Evolutionary conservation across 257 asterid species (phyloP).

Genomic region (Buddleja alternifolia): DNA sequence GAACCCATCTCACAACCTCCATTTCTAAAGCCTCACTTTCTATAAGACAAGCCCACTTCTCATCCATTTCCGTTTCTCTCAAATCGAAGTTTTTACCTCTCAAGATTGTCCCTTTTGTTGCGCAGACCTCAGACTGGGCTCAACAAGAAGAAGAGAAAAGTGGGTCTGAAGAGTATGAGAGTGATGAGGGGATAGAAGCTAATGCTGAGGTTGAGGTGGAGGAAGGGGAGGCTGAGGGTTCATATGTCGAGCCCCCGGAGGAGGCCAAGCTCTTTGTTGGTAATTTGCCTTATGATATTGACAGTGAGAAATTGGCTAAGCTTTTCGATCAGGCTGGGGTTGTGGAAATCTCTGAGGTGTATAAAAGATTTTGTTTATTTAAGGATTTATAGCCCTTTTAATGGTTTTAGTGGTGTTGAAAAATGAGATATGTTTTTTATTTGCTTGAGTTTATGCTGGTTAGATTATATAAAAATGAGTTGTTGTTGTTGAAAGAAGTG

Average conservation of each 20-base stretch:
- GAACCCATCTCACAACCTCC: constrained; percentile 29
- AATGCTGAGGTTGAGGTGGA: constrained; percentile 14
- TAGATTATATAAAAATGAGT: too few relatives aligned
- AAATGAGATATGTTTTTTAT: background rate
- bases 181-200: constrained; percentile 24
- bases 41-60: constrained; percentile 28
- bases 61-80: constrained; percentile 30
- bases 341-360: constrained; percentile 86
- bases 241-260: constrained; percentile 61
- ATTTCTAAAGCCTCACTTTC: constrained; percentile 34
- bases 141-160: constrained; percentile 28
- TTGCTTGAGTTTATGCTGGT: background rate
- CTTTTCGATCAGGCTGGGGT: constrained; percentile 75
- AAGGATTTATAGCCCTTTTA: background rate
- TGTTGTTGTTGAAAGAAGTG: background rate
- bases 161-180: background rate
- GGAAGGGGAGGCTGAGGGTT: constrained; percentile 30
- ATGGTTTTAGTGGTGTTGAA: background rate
- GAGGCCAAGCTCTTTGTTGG: constrained; percentile 86
- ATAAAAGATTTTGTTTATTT: background rate
- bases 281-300: constrained; percentile 76
- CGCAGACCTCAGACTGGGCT: constrained; percentile 52
- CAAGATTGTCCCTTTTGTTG: constrained; percentile 38
- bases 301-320: constrained; percentile 67
- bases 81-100: constrained; percentile 35